Evolutionary conservation across 768 basidiomycete species (phyloP), one percentile per base, ranked within the genome.

Genomic region (Sistotremastrum niveocremeum): DNA sequence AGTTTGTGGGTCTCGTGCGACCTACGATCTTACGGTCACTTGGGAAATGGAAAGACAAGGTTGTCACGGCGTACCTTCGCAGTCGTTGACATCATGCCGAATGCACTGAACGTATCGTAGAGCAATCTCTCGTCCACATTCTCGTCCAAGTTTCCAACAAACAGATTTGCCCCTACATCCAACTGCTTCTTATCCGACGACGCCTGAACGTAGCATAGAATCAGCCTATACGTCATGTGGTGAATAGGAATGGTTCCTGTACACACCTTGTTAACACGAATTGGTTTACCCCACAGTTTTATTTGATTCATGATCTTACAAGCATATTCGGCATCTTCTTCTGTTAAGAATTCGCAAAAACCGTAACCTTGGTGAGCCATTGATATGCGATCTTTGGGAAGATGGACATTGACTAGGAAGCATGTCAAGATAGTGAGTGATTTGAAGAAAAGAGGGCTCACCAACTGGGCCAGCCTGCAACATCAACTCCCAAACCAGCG

Each of bases 231-330:
- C 37, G 39, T 6, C 44, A 33, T 34, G 0, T 12, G 38, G 6
- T 20, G 30, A 50, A 34, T 35, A 11, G 9, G 36, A 46, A 11
- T 4, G 49, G 30, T 37, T 39, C 46, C 20, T 20, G 5, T 7
- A 68, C 80, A 58, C 52, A 86, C 90, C 82, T 97, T 99, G 74
- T 97, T 98, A 52, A 99, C 94, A 53, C 95, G 75, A 49, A 99
- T 95, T 33, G 95, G 95, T 61, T 98, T 98, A 29, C 95, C 95
- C 78, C 86, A 99, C 45, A 99, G 65, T 65, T 99, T 99, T 61
- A 99, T 98, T 72, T 97, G 94, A 62, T 99, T 99, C 94, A 98
- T 97, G 56, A 98, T 97, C 73, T 97, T 95, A 75, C 94, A 97
- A 48, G 91, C 94, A 64, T 99, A 99, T 65, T 99, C 95, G 51